Percentiles rank a stretch among this genome's conserved stretches.
These are phyloP conservation scores for Neoarthrinium moseri DNA, from an alignment of 2,329 filamentous ascomycete species.

Conservation along the genomic window DNA sequence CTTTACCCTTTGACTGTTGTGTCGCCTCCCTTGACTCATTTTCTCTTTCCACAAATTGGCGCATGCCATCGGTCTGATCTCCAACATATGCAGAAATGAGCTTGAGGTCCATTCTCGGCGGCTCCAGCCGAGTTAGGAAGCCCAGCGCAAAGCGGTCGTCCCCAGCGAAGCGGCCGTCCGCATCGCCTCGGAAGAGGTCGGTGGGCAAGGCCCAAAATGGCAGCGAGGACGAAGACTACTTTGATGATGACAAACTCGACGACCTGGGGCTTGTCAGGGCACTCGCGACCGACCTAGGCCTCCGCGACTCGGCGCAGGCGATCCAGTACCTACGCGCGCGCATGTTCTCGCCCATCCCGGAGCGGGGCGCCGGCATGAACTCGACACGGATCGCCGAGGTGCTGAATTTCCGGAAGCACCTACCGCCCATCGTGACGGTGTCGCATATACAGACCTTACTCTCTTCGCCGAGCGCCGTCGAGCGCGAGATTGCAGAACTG, in stretches of 20 bases:
- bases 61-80: too few species aligned
- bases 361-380: slow-evolving; percentile 57
- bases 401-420: slow-evolving; percentile 55
- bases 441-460: slow-evolving; percentile 67
- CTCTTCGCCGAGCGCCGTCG: slow-evolving; percentile 60
- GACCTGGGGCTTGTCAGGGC: slow-evolving; percentile 57
- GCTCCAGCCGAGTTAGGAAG: slow-evolving; percentile 32
- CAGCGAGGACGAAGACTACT: slow-evolving; percentile 31
- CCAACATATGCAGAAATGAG: slow-evolving; percentile 22
- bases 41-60: too few species aligned
- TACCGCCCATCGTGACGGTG: slow-evolving; percentile 65
- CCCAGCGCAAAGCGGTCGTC: slow-evolving; percentile 19
- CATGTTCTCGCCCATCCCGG: slow-evolving; percentile 66
- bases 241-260: slow-evolving; percentile 49
- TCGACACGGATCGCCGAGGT: slow-evolving; percentile 62
- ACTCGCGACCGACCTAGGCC: slow-evolving; percentile 53
- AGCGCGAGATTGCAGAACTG: slow-evolving; percentile 66
- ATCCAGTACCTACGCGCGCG: slow-evolving; percentile 58
- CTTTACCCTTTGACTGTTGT: too few species aligned
- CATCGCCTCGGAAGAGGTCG: slow-evolving; percentile 21
- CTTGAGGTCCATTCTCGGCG: slow-evolving; percentile 27
- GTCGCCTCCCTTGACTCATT: too few species aligned
- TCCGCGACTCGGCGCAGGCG: slow-evolving; percentile 63
- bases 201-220: slow-evolving; percentile 18
- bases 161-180: slow-evolving; percentile 12